These are phyloP conservation scores for Phytophthora agathidicida DNA, from an alignment of 352 stramenopile genomes.

Conservation along the genomic window DNA sequence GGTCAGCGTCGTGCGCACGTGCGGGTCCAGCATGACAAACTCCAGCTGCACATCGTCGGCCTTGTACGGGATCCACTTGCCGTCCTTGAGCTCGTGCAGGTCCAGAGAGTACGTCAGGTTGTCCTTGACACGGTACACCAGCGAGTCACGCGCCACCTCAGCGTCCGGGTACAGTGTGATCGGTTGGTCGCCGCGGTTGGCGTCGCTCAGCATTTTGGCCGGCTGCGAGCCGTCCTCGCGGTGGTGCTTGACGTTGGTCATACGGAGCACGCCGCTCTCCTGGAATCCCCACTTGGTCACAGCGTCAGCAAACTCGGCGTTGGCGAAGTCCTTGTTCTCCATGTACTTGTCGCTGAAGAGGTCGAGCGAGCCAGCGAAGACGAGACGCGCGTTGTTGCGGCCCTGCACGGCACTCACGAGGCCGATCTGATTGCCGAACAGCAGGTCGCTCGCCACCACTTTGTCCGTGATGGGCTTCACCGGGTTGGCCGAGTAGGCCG, in stretches of 20 bases:
- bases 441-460: constrained; percentile 63
- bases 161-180: constrained; percentile 91
- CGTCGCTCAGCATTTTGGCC: constrained; percentile 91
- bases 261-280: constrained; percentile 87
- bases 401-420: constrained; percentile 88
- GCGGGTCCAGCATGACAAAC: constrained; percentile 95
- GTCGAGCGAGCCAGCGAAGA: constrained; percentile 88
- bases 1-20: constrained; percentile 89
- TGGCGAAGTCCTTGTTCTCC: constrained; percentile 58
- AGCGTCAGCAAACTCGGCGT: constrained; percentile 75
- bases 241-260: constrained; percentile 88
- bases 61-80: constrained; percentile 79
- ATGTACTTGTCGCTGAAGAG: constrained; percentile 92
- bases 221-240: constrained; percentile 80
- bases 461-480: constrained; percentile 75
- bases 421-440: constrained; percentile 79
- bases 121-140: constrained; percentile 95
- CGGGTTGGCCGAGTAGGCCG: constrained; percentile 84
- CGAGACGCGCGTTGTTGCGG: constrained; percentile 91
- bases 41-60: constrained; percentile 92
- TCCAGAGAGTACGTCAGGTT: constrained; percentile 93
- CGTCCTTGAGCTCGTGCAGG: constrained; percentile 86
- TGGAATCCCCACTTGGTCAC: constrained; percentile 89
- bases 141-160: constrained; percentile 86
- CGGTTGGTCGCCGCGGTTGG: constrained; percentile 85